Percentiles rank a stretch among this genome's conserved stretches.
Conservation (phyloP, 2,329 filamentous ascomycete species). For the Chaetomium sp. region DNA sequence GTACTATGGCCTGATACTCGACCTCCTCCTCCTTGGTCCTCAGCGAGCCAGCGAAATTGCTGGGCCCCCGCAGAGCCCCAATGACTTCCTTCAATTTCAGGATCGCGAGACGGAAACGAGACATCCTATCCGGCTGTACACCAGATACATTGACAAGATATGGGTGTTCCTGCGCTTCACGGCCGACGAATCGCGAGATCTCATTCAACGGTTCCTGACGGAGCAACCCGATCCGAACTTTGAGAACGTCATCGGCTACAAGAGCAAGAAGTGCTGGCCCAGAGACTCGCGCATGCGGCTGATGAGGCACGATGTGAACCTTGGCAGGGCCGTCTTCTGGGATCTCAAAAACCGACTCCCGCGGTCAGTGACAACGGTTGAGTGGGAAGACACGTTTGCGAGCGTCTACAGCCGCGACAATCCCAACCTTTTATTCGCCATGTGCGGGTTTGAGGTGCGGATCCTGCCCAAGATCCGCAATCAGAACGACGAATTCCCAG, state of each 20-base stretch:
- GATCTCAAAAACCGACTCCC: constrained; percentile 95
- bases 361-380: constrained; percentile 90
- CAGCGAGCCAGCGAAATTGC: constrained; percentile 98
- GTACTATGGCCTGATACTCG: constrained; percentile 93
- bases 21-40: constrained; percentile 82
- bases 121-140: constrained; percentile 96
- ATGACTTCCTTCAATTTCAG: constrained; percentile 96
- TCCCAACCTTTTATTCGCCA: constrained; percentile 92
- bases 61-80: constrained; percentile 85
- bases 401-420: constrained; percentile 98
- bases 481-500: constrained; percentile 89
- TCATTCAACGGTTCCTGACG: constrained; percentile 95
- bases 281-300: constrained; percentile 94
- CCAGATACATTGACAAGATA: constrained; percentile 94
- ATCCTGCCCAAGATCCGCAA: constrained; percentile 94
- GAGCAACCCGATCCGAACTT: constrained; percentile 99
- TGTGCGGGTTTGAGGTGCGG: constrained; percentile 96
- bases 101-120: constrained; percentile 86
- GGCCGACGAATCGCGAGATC: constrained; percentile 87
- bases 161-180: constrained; percentile 96
- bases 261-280: constrained; percentile 99
- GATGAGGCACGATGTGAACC: constrained; percentile 97
- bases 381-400: constrained; percentile 98
- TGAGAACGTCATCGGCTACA: constrained; percentile 97
- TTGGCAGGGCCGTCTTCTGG: constrained; percentile 97